A percentile compares a stretch with the other conserved stretches of the same genome.
Evolutionary conservation across 2,329 filamentous ascomycete genomes (phyloP).

Genomic region (Xylaria sp.): DNA sequence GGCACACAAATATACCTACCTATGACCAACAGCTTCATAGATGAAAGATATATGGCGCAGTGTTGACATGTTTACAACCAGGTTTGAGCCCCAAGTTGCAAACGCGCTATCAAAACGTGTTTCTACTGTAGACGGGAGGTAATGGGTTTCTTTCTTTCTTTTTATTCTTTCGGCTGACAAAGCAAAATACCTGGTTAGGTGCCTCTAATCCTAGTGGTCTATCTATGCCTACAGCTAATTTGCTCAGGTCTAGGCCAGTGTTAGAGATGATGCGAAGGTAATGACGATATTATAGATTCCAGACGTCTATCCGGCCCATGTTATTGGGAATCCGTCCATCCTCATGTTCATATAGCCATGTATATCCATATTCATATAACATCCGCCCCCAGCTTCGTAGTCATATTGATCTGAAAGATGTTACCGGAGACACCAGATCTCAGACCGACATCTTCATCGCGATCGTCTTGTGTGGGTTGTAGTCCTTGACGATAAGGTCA

Average conservation of each 20-base stretch:
- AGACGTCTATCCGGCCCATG: background rate
- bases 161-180: background rate
- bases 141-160: background rate
- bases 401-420: background rate
- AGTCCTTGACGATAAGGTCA: slow-evolving; percentile 88
- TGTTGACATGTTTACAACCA: background rate
- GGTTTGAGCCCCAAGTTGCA: background rate
- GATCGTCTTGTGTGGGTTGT: slow-evolving; percentile 90
- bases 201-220: background rate
- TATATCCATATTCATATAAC: slow-evolving; percentile 10
- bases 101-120: background rate
- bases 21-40: background rate
- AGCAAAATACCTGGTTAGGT: background rate
- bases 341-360: background rate
- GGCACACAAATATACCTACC: background rate
- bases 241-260: background rate
- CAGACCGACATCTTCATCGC: slow-evolving; percentile 99
- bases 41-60: background rate
- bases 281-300: background rate
- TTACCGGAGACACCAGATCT: slow-evolving; percentile 12
- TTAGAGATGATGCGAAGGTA: background rate
- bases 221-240: background rate
- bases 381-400: background rate
- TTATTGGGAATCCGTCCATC: background rate
- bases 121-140: background rate